Percentiles rank a stretch among this genome's conserved stretches.
Conservation (phyloP, 148 eudicot genomes). For the Chenopodium album region DNA sequence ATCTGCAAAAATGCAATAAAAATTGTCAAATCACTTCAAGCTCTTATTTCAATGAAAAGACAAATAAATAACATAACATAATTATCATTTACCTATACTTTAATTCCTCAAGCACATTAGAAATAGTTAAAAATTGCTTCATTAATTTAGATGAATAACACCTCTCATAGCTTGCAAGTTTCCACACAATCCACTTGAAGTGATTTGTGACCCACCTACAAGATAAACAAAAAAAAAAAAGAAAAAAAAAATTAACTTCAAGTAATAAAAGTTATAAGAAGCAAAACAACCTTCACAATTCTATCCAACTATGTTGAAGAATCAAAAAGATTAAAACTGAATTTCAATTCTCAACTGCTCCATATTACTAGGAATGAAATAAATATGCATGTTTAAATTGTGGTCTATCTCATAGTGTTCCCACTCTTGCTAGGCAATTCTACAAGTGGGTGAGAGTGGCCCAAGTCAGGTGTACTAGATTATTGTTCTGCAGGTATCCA, state of each 20-base stretch:
- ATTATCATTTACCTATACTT: slow-evolving; percentile 56
- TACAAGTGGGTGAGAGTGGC: not conserved
- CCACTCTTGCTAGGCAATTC: not conserved
- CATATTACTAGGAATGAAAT: not conserved
- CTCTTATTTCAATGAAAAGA: not conserved
- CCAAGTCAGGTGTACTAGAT: not conserved
- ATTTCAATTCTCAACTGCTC: not conserved
- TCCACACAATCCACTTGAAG: slow-evolving; percentile 98
- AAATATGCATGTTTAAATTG: not conserved
- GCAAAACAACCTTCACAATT: not conserved
- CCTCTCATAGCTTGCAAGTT: slow-evolving; percentile 90
- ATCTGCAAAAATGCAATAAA: slow-evolving; percentile 45
- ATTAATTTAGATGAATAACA: slow-evolving; percentile 51
- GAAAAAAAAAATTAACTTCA: not conserved
- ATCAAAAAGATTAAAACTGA: not conserved
- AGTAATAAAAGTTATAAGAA: slow-evolving; percentile 10
- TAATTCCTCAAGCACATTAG: slow-evolving; percentile 80
- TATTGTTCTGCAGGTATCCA: not conserved
- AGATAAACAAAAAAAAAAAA: slow-evolving; percentile 12
- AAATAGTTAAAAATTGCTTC: slow-evolving; percentile 48
- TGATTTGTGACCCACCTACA: slow-evolving; percentile 94
- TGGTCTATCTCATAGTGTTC: not conserved
- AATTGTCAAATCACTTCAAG: slow-evolving; percentile 7
- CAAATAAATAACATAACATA: not conserved
- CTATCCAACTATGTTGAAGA: not conserved